These are phyloP conservation scores for Typha latifolia DNA, from an alignment of 176 grass and related monocot species.

Conservation along the genomic window DNA sequence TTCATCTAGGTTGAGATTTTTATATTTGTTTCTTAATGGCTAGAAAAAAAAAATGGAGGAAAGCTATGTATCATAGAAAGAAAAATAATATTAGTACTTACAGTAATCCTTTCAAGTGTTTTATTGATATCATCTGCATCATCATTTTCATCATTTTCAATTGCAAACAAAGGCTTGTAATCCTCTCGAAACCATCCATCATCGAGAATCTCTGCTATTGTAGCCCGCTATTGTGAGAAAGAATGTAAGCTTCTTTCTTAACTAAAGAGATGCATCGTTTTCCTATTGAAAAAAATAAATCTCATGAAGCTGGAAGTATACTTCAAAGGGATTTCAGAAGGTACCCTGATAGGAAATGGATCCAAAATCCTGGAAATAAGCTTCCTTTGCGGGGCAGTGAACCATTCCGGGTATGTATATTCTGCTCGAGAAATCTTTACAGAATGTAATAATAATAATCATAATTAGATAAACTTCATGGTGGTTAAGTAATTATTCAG, in stretches of 20 bases:
- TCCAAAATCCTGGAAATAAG: slow-evolving; percentile 55
- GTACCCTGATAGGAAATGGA: slow-evolving; percentile 40
- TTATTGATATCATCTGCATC: slow-evolving; percentile 23
- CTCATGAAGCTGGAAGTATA: not conserved
- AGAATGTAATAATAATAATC: too few relatives aligned
- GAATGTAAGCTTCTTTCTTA: slow-evolving; percentile 18
- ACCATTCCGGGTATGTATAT: slow-evolving; percentile 52
- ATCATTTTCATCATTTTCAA: slow-evolving; percentile 19
- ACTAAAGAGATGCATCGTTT: slow-evolving; percentile 1
- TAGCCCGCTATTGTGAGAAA: slow-evolving; percentile 38
- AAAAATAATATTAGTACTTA: not conserved
- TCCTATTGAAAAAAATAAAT: not conserved
- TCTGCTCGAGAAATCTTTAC: slow-evolving; percentile 57
- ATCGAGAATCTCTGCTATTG: slow-evolving; percentile 44
- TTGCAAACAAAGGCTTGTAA: slow-evolving; percentile 24
- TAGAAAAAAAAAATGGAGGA: not conserved
- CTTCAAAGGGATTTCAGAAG: slow-evolving; percentile 2
- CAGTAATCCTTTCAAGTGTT: not conserved
- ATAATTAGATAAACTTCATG: too few relatives aligned
- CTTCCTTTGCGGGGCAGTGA: slow-evolving; percentile 42
- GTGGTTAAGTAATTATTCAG: too few relatives aligned
- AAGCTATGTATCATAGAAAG: too few relatives aligned
- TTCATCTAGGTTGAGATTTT: not conserved
- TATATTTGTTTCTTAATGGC: not conserved
- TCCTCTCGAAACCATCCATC: slow-evolving; percentile 49